Conservation (phyloP, 179 eudicot genomes). For the Silene noctiflora region DNA sequence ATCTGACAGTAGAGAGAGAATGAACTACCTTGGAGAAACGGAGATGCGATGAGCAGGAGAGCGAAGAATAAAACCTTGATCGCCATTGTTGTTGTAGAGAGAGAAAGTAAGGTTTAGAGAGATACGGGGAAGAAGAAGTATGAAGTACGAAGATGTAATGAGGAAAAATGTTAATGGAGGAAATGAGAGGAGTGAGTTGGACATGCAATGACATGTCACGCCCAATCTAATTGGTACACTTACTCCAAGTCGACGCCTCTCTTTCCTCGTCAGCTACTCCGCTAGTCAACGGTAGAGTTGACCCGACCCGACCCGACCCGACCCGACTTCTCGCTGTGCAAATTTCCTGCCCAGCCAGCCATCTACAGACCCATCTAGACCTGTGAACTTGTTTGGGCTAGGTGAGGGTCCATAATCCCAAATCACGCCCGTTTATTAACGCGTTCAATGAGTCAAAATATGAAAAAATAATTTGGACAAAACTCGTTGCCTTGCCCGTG, state of each 20-base stretch:
- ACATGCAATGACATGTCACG: neutral
- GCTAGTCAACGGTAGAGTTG: too few relatives aligned
- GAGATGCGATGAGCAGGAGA: slow-evolving; percentile 51
- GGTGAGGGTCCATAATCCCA: too few relatives aligned
- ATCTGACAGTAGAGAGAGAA: slow-evolving; percentile 21
- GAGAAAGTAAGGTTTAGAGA: slow-evolving; percentile 10
- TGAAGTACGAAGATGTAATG: neutral
- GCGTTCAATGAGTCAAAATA: too few relatives aligned
- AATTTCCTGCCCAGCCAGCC: too few relatives aligned
- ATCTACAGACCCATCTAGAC: too few relatives aligned
- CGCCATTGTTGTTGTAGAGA: slow-evolving; percentile 29
- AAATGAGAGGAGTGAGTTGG: neutral
- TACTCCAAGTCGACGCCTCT: neutral
- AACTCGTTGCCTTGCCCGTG: too few relatives aligned
- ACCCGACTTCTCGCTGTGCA: too few relatives aligned
- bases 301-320: too few relatives aligned
- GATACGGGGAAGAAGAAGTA: neutral
- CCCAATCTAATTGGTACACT: neutral
- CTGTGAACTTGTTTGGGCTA: too few relatives aligned
- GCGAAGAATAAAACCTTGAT: slow-evolving; percentile 49
- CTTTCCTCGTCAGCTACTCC: too few relatives aligned
- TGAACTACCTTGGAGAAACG: slow-evolving; percentile 49
- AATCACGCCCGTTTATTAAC: too few relatives aligned
- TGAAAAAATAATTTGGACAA: too few relatives aligned
- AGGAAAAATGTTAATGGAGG: slow-evolving; percentile 14